phyloP scores from a whole-genome alignment of 2,329 filamentous ascomycete species.

The Sodiomyces alkalinus region DNA sequence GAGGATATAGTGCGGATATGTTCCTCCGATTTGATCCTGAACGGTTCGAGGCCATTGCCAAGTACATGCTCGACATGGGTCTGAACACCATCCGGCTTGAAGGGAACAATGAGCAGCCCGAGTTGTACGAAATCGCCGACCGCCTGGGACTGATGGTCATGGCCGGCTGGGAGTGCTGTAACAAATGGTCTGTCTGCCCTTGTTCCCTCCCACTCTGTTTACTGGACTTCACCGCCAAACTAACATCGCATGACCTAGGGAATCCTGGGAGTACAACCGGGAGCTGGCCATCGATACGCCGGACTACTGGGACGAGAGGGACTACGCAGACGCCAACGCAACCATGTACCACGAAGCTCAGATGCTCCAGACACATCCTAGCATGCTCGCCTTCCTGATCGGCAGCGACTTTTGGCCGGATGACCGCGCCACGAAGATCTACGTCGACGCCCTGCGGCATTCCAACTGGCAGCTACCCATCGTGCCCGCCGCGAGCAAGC shows the following conservation, averaged over 20 bases:
- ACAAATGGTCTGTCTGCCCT: no score
- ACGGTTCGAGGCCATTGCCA: conserved; percentile 31
- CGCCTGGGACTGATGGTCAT: conserved; percentile 45
- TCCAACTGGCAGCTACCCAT: conserved; percentile 42
- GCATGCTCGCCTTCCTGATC: conserved; percentile 40
- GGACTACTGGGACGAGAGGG: conserved; percentile 29
- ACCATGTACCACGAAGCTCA: conserved; percentile 44
- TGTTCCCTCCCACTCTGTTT: no score
- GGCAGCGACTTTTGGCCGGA: conserved; percentile 52
- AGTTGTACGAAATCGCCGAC: conserved; percentile 44
- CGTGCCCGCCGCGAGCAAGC: conserved; percentile 39
- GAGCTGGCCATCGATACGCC: conserved; percentile 25
- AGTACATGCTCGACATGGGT: conserved; percentile 43
- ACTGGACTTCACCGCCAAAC: no score
- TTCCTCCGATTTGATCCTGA: conserved; percentile 40
- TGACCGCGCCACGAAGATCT: conserved; percentile 36
- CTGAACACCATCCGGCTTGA: conserved; percentile 49
- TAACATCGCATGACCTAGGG: no score
- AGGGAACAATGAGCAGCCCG: conserved; percentile 48
- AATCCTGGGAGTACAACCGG: conserved; percentile 45
- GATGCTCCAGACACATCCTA: conserved; percentile 45
- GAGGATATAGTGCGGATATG: conserved; percentile 44
- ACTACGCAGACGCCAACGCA: conserved; percentile 37
- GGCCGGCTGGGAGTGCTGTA: conserved; percentile 51
- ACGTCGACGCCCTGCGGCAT: conserved; percentile 30